Conservation (phyloP, 306 rosid genomes). For the Cicer cuneatum region DNA sequence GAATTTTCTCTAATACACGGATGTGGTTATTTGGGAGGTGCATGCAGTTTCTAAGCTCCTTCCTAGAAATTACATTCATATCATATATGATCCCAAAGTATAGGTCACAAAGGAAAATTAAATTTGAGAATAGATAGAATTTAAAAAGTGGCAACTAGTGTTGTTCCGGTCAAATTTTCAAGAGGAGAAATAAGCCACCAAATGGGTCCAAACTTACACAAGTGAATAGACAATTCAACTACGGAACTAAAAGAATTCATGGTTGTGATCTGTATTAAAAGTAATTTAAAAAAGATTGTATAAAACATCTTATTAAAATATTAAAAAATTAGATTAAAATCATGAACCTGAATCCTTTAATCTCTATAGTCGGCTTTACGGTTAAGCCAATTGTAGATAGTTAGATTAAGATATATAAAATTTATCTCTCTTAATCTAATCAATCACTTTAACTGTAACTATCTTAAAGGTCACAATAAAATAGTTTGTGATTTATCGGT, state of each 20-base stretch:
- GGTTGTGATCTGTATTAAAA: neutral
- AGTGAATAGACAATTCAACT: neutral
- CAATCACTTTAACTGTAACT: no score
- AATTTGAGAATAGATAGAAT: neutral
- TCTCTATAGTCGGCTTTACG: no score
- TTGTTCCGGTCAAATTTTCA: conserved; percentile 1
- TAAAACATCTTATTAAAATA: neutral
- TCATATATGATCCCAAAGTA: neutral
- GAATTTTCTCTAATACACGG: neutral
- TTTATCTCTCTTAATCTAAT: no score
- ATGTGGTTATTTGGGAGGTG: neutral
- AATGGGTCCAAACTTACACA: conserved; percentile 11
- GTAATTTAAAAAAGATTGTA: neutral
- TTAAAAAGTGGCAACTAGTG: neutral
- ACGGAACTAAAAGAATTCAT: neutral
- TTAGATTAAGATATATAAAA: no score
- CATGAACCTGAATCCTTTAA: no score
- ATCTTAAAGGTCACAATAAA: no score
- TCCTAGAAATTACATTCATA: neutral
- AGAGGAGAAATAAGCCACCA: neutral
- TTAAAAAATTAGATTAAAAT: no score
- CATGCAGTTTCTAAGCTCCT: no score
- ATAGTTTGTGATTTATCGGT: no score
- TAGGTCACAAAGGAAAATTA: neutral
- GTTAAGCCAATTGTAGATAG: no score